These are phyloP conservation scores for Phytophthora pseudosyringae DNA, from an alignment of 352 stramenopile genomes.

Conservation along the genomic window DNA sequence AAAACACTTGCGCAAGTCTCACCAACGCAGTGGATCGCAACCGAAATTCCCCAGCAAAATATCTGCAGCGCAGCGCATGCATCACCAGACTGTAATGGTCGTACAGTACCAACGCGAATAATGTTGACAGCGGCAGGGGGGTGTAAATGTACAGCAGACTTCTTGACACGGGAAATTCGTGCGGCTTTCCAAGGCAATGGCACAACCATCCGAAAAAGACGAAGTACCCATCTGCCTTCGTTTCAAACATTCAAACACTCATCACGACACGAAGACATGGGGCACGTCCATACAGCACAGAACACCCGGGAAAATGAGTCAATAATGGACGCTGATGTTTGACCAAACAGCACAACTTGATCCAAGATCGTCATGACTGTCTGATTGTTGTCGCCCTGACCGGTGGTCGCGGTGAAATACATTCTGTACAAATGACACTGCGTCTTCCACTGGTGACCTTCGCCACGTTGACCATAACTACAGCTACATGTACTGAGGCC, in stretches of 20 bases:
- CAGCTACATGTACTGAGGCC: neutral
- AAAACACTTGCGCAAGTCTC: neutral
- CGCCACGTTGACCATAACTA: neutral
- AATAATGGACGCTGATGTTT: conserved; percentile 1
- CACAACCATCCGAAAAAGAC: conserved; percentile 1
- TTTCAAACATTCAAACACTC: conserved; percentile 21
- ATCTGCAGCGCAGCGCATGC: neutral
- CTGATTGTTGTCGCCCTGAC: neutral
- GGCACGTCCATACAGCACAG: no score
- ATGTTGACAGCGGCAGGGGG: no score
- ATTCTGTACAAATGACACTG: neutral
- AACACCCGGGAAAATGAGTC: neutral
- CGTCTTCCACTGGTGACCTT: neutral
- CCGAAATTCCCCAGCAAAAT: neutral
- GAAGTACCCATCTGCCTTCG: conserved; percentile 10
- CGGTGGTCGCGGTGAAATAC: neutral
- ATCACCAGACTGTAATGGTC: neutral
- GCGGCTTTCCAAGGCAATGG: conserved; percentile 5
- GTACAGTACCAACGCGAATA: no score
- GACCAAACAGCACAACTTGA: neutral
- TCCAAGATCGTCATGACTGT: conserved; percentile 5
- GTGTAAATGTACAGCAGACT: neutral
- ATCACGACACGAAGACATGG: conserved; percentile 1
- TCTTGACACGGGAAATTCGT: neutral
- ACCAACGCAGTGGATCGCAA: no score